Evolutionary conservation across 805 yeast genomes (phyloP), one percentile per base, ranked within the genome.

Genomic region (Ogataea haglerorum): DNA sequence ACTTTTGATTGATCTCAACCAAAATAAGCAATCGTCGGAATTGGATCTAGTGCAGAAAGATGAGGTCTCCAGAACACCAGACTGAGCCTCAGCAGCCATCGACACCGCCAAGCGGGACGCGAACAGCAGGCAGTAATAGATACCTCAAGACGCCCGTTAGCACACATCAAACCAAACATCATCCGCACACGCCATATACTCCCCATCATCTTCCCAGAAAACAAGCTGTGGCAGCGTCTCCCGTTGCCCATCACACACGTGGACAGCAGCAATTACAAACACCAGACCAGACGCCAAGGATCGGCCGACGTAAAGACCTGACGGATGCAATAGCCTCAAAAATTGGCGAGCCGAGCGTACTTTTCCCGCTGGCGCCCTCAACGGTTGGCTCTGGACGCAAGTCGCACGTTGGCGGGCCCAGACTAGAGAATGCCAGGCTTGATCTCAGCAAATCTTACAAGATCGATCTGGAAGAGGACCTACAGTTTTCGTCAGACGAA

Each of bases 301-400:
- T 46, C 13, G 38, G 40, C 27, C 53, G 56, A 15, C 44, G 49
- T 15, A 53, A 48, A 28, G 50, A 49, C n/a, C 41, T 55, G n/a
- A 43, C 48, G 2, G 56, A 48, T 30, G 58, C 57, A 5, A 47
- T 53, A 13, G 29, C 30, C 14, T 36, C 42, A 15, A 48, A 44
- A 25, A 17, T 40, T 12, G 34, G 30, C 26, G 46, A 39, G 13
- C 48, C 40, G 13, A 32, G 36, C 13, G 43, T 47, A 4, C 13
- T 60, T 23, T 61, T 61, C 38, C 64, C 63, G 10, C 36, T 49
- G 9, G 60, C 61, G 2, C 57, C 52, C 5, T 58, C 65, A 1
- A 57, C 63, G 1, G 49, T 60, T 9, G 65, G 64, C 3, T 48
- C 58, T 8, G 65, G 65, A 1, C 50, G 61, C 41, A 40, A 42